A percentile compares a stretch with the other conserved stretches of the same genome.
These are phyloP conservation scores for Stephania cephalantha DNA, from an alignment of 164 flowering plant species.

Conservation along the genomic window DNA sequence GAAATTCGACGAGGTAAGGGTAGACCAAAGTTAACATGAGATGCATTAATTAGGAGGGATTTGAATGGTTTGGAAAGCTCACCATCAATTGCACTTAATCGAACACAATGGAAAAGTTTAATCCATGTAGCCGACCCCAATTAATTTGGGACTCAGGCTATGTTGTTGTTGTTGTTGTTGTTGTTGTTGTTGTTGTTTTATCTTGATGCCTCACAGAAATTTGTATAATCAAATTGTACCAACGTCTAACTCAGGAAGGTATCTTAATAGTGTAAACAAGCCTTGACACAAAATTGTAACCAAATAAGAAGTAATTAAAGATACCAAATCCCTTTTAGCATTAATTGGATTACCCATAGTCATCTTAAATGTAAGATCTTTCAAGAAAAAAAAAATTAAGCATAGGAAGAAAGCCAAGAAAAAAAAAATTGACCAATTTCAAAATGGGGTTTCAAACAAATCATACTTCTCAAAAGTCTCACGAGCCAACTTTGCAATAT, in stretches of 20 bases:
- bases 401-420: background rate
- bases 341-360: background rate
- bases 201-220: background rate
- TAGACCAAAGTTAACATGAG: too few relatives aligned
- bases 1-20: too few relatives aligned
- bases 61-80: too few relatives aligned
- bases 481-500: constrained; percentile 67
- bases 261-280: background rate
- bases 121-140: too few relatives aligned
- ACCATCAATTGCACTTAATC: too few relatives aligned
- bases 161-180: background rate
- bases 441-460: constrained; percentile 2
- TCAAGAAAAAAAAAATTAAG: background rate
- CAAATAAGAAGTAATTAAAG: background rate
- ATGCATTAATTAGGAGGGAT: too few relatives aligned
- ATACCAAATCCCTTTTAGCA: background rate
- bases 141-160: too few relatives aligned
- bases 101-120: too few relatives aligned
- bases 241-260: background rate
- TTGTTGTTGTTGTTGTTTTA: background rate
- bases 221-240: background rate
- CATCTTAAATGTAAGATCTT: background rate
- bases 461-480: constrained; percentile 75
- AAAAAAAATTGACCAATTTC: background rate
- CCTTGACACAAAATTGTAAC: background rate